phyloP scores from a whole-genome alignment of 2,329 filamentous ascomycete genomes.

The Trichothecium sympodiale region DNA sequence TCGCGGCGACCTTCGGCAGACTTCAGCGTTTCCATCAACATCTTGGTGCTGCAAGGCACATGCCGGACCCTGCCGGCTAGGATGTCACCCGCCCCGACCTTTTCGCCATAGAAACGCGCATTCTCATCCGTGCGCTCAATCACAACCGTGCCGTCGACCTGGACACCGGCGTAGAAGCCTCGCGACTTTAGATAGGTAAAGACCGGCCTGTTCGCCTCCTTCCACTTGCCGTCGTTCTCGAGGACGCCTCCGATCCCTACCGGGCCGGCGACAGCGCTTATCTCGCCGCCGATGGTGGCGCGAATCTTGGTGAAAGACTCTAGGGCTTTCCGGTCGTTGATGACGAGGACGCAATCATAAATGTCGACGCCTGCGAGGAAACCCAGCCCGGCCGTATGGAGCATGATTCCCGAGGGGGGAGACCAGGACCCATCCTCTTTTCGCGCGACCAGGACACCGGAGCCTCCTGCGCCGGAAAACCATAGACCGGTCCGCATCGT shows the following conservation, averaged over 20 bases:
- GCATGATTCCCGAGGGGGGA: slow-evolving; percentile 67
- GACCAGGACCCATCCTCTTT: slow-evolving; percentile 60
- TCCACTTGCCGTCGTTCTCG: slow-evolving; percentile 41
- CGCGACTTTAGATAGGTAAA: slow-evolving; percentile 71
- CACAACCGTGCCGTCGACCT: slow-evolving; percentile 76
- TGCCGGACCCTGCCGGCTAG: slow-evolving; percentile 28
- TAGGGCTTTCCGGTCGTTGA: slow-evolving; percentile 66
- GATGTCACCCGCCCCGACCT: slow-evolving; percentile 31
- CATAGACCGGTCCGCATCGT: slow-evolving; percentile 57
- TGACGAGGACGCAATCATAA: slow-evolving; percentile 78
- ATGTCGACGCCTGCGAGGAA: slow-evolving; percentile 76
- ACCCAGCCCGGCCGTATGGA: slow-evolving; percentile 68
- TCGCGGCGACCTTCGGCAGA: slow-evolving; percentile 21
- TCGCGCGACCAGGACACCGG: slow-evolving; percentile 52
- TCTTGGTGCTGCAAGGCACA: slow-evolving; percentile 14
- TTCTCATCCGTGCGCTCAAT: slow-evolving; percentile 79
- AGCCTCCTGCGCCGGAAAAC: slow-evolving; percentile 56
- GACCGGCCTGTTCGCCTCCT: slow-evolving; percentile 39
- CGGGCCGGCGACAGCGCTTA: slow-evolving; percentile 60
- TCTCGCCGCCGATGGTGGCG: slow-evolving; percentile 65
- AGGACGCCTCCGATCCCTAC: slow-evolving; percentile 61
- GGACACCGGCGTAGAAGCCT: slow-evolving; percentile 76
- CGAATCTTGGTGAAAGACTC: slow-evolving; percentile 65
- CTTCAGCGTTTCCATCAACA: slow-evolving; percentile 22
- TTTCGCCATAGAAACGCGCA: slow-evolving; percentile 66